These are phyloP conservation scores for Phytophthora niederhauseri DNA, from an alignment of 352 stramenopile species.

Conservation along the genomic window DNA sequence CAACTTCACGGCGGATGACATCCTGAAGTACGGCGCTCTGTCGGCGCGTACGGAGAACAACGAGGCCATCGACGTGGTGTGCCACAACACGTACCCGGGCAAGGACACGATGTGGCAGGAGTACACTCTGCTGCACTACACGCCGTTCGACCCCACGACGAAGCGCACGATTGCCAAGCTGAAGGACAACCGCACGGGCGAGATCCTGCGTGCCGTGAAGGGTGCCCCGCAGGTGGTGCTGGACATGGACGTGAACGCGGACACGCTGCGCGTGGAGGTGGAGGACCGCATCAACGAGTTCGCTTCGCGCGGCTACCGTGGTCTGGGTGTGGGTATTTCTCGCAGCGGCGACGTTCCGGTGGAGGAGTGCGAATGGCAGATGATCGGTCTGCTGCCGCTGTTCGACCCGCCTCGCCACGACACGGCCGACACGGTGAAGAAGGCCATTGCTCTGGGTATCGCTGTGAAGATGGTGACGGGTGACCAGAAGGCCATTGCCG, in stretches of 20 bases:
- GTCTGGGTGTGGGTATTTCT: slow-evolving; percentile 65
- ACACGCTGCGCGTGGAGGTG: slow-evolving; percentile 62
- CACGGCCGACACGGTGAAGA: slow-evolving; percentile 92
- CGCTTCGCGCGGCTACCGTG: slow-evolving; percentile 69
- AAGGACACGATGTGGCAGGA: slow-evolving; percentile 83
- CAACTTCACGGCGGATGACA: slow-evolving; percentile 58
- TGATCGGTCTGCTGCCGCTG: slow-evolving; percentile 93
- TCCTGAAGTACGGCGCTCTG: slow-evolving; percentile 66
- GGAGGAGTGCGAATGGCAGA: slow-evolving; percentile 90
- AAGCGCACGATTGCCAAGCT: slow-evolving; percentile 94
- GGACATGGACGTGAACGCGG: slow-evolving; percentile 74
- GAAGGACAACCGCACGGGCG: slow-evolving; percentile 75
- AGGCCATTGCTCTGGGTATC: slow-evolving; percentile 91
- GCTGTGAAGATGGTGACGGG: slow-evolving; percentile 97
- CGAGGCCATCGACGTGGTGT: slow-evolving; percentile 77
- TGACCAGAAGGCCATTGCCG: slow-evolving; percentile 93
- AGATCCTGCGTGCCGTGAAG: slow-evolving; percentile 93
- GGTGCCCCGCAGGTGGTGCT: slow-evolving; percentile 93
- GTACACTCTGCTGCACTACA: slow-evolving; percentile 83
- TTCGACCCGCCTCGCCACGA: slow-evolving; percentile 95
- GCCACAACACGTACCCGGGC: slow-evolving; percentile 77
- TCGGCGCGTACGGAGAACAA: slow-evolving; percentile 77
- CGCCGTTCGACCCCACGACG: slow-evolving; percentile 82
- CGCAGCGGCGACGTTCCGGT: slow-evolving; percentile 63
- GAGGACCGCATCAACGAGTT: slow-evolving; percentile 88